Base-by-base conservation (phyloP, 1,139 yeast genomes). In the Suhomyces bokatorum region DNA sequence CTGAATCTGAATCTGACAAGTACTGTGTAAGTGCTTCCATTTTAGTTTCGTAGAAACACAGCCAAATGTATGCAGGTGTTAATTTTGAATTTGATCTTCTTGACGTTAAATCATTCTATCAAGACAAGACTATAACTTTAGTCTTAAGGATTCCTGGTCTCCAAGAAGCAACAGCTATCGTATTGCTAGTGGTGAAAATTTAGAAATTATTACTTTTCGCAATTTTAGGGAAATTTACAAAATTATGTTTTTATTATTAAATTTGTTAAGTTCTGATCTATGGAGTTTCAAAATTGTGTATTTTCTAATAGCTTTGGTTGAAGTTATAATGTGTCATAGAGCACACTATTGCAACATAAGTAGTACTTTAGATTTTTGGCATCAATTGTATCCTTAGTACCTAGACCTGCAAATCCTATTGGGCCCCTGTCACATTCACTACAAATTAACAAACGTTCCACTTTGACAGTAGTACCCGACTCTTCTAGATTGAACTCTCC, bases 401-500 rank as follows among this genome's bases (percentile, higher is more conserved):
- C 13, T 1, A 56, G 59, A 5, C 78, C 85, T 26, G 82, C 89
- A 66, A 76, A 82, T 15, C 93, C 93, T 15, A 85, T 56, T 0
- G 91, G 91, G 0, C 93, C 93, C 48, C 74, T 70, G 53, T 85
- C 91, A 66, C 93, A 85, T 51, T 83, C 89, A 9, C 89, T 80
- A 57, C 93, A 85, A 2, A 82, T 73, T 34, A 85, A 62, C 40
- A 78, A 68, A 42, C 86, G 64, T 40, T 73, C 75, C 15, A 82
- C 64, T 24, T 66, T 65, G 11, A 50, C 32, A 7, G 40, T 40
- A 1, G 20, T 11, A 3, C 28, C 38, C 12, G 42, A 17, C 15
- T 29, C 42, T 3, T 32, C 37, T 14, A 42, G 11, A 38, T 48
- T 13, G 54, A 39, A 27, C 10, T 31, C 50, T 13, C 60, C 49